Evolutionary conservation across 2,329 filamentous ascomycete species (phyloP), one percentile per base, ranked within the genome.

Genomic region (Ciborinia camelliae): DNA sequence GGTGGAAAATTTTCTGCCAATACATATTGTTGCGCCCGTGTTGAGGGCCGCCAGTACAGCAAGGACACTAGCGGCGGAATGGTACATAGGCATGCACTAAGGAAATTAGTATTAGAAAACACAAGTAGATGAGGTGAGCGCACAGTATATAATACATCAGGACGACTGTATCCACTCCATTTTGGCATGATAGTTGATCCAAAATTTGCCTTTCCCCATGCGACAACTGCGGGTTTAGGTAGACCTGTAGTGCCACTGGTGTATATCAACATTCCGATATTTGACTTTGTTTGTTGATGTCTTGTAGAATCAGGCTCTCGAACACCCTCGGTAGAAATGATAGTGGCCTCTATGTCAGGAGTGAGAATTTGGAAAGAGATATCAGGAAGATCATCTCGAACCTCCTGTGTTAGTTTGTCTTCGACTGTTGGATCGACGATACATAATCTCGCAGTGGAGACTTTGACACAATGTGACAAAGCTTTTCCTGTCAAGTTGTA

Each of bases 41-140:
- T 82, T 75, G 39, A 95, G 75, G 30, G 84, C 82, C 54, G 85
- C 80, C 55, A 82, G 76, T 65, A 93, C 84, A 30, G 88, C 90
- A 51, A 96, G 81, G 8, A 95, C 71, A 5, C 85, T 79, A 15
- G 90, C 92, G 0, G 92, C 91, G 48, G 89, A 89, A 78, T 97
- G 92, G 74, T 97, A 96, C 8, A 97, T 81, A 0, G 92, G 92
- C 91, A 97, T 96, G 64, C 88, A 88, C 88, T 90, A 53, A 28
- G 14, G 41, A 12, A 35, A 26, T 43, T 66, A 61, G 73, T 64
- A 68, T 75, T 43, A 57, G 10, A 7, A 52, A 37, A 32, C 18
- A 35, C 64, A 68, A 53, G 51, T 12, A 28, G 26, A 28, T 14
- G 5, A 14, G 15, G 10, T 30, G 20, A 32, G 72, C 81, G 73